Evolutionary conservation across 2,329 filamentous ascomycete species (phyloP), one percentile per base, ranked within the genome.

Genomic region (Ophiosphaerella narmari): DNA sequence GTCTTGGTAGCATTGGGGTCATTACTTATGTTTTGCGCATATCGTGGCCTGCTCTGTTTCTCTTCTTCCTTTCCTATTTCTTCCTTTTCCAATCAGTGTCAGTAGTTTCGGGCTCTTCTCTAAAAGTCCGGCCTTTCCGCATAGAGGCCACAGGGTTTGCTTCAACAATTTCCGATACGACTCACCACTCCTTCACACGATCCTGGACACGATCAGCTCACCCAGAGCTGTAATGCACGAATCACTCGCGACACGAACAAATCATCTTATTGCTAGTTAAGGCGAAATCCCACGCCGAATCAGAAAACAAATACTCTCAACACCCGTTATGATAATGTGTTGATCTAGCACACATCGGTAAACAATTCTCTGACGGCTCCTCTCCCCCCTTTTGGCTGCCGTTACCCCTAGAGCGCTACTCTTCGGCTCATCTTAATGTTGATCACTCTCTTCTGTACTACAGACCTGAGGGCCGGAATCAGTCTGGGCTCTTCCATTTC

Each of bases 391-490:
- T 48, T 39, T 35, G 54, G 54, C 55, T 50, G 55, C 50, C 54
- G 57, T 55, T 59, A 37, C 49, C 13, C 23, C 41, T 18, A 11
- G 54, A 60, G 62, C 57, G 57, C 62, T 62, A 63, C 59, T 49
- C 9, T 48, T 53, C 42, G 58, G 63, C 65, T 64, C 64, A 52
- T 32, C 13, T 64, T 41, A 68, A 46, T 37, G 64, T 68, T 70
- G 65, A 67, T 71, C 67, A 67, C 55, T 61, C 57, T 63, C 52
- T 51, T 36, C 48, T 44, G 44, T 50, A 40, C 39, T 16, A 48
- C 26, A 46, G 37, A 36, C 16, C 36, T 29, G 45, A 52, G 55
- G 57, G 56, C 67, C 49, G 11, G 69, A 9, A 65, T 68, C 62
- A 70, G 64, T 66, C 66, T 62, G 58, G 60, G 52, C 41, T 48